Evolutionary conservation across 2,329 filamentous ascomycete genomes (phyloP), one percentile per base, ranked within the genome.

Genomic region (Decorospora gaudefroyi): DNA sequence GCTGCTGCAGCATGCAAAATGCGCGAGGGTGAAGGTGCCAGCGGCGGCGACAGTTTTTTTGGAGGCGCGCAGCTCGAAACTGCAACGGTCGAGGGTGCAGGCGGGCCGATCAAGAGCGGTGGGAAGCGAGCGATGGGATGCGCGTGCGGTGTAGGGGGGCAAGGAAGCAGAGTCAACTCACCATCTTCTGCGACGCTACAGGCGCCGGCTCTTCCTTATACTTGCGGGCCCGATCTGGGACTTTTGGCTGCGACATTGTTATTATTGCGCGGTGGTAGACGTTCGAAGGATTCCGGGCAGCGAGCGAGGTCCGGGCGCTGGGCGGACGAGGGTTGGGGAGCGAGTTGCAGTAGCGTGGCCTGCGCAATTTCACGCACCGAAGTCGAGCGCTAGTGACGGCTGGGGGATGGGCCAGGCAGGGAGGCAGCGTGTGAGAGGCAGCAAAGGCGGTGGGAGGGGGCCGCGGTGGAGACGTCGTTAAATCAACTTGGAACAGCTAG

Each of bases 181-280:
- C 70, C 62, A 71, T 66, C 59, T 67, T 66, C 42, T 65, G 67
- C 62, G 65, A 69, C 68, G 68, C 68, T 69, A 67, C 68, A 69
- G 69, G 69, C 67, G 67, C 70, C 67, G 68, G 65, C 61, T 70
- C 68, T 71, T 72, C 69, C 69, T 72, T 72, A 72, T 72, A 72
- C 65, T 66, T 69, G 57, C 67, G 66, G 61, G 65, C 43, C 65
- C 68, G 68, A 65, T 72, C 69, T 63, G 63, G 62, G 52, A 61
- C 57, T 61, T 63, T 62, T 59, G 66, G 67, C 65, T 65, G 67
- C 64, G 70, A 72, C 70, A 61, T 69, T 68, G 67, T 70, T 65
- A 58, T 71, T 57, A 66, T 69, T 62, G 62, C 66, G 57, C 59
- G 56, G 44, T 55, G 59, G 57, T 57, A 55, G 56, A 60, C 51